Conservation (phyloP, 148 eudicot genomes). For the Vaccinium myrtillus region DNA sequence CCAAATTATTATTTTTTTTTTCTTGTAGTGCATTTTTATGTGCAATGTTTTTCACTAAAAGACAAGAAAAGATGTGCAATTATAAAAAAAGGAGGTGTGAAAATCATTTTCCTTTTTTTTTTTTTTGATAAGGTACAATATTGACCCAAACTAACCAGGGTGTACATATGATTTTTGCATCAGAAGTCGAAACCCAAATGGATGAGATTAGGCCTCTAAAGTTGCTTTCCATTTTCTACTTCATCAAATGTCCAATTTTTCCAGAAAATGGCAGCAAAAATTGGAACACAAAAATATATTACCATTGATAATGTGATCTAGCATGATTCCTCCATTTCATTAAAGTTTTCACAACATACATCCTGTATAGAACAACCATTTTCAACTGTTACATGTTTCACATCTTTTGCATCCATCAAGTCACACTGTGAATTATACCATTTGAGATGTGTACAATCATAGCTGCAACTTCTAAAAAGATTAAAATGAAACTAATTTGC, state of each 20-base stretch:
- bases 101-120: no score
- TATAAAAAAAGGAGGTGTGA: background rate
- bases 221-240: background rate
- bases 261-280: background rate
- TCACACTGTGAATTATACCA: no score
- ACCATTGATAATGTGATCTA: background rate
- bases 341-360: background rate
- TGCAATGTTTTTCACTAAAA: no score
- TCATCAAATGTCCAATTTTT: background rate
- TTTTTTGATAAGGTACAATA: background rate
- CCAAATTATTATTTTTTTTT: no score
- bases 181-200: background rate
- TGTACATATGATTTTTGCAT: background rate
- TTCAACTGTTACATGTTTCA: background rate
- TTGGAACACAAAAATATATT: background rate
- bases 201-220: background rate
- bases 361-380: background rate
- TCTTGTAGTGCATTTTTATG: no score
- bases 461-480: no score
- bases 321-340: background rate
- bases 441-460: background rate
- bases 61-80: no score
- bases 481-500: no score
- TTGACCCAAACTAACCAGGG: background rate
- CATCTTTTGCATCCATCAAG: background rate